Conservation (phyloP, 495 filamentous ascomycete genomes). For the Beverwykella pulmonaria region DNA sequence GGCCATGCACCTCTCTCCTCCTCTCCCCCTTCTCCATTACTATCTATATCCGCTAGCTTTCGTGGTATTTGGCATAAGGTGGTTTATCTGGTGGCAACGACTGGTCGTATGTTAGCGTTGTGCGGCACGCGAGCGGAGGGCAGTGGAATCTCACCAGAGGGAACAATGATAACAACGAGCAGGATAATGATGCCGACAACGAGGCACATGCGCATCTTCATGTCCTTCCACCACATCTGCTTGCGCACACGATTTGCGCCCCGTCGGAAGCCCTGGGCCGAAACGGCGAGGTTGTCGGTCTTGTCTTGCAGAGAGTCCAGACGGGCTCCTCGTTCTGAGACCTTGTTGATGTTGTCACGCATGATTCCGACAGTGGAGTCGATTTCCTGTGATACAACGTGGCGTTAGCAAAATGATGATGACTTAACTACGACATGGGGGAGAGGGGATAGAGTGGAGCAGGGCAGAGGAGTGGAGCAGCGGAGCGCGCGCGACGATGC, state of each 20-base stretch:
- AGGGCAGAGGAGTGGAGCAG: not conserved
- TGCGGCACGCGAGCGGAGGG: not conserved
- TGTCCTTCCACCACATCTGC: constrained; percentile 92
- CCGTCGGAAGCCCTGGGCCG: constrained; percentile 90
- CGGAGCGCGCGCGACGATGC: not conserved
- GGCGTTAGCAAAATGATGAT: constrained; percentile 13
- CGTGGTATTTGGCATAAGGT: not conserved
- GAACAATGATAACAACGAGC: constrained; percentile 89
- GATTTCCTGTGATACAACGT: constrained; percentile 75
- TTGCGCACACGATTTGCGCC: constrained; percentile 95
- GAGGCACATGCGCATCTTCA: constrained; percentile 99
- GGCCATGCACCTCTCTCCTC: constrained; percentile 7
- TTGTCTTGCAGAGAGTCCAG: constrained; percentile 92
- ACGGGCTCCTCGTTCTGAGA: constrained; percentile 85
- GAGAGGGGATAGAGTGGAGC: not conserved
- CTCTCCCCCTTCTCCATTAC: constrained; percentile 10
- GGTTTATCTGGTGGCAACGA: constrained; percentile 8
- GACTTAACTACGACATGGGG: not conserved
- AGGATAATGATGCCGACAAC: constrained; percentile 84
- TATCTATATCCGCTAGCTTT: constrained; percentile 6
- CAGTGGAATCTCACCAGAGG: constrained; percentile 61
- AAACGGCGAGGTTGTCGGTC: constrained; percentile 87
- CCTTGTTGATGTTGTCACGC: constrained; percentile 92
- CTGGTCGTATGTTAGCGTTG: not conserved
- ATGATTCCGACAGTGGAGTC: constrained; percentile 89